These are phyloP conservation scores for Cladosporium sp. DNA, from an alignment of 2,329 filamentous ascomycete species.

Conservation along the genomic window DNA sequence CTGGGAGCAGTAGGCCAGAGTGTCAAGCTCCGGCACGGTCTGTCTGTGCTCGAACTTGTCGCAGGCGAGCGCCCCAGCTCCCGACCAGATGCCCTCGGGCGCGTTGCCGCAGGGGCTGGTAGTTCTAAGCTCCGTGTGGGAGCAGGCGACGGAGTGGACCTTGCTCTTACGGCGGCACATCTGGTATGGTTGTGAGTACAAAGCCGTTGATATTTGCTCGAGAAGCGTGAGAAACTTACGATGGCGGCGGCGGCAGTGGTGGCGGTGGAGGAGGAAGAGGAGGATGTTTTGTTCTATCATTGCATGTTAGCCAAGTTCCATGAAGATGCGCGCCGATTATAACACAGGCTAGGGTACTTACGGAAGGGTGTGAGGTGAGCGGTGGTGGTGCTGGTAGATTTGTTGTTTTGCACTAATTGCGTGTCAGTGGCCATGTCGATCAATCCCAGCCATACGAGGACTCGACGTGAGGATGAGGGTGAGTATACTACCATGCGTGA, in stretches of 20 bases:
- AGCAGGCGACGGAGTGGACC: too few relatives aligned
- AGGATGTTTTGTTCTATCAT: neutral
- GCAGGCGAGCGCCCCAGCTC: too few relatives aligned
- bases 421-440: neutral
- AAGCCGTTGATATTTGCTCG: neutral
- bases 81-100: too few relatives aligned
- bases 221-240: neutral
- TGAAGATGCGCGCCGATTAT: neutral
- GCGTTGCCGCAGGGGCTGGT: too few relatives aligned
- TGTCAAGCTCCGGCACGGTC: too few relatives aligned
- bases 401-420: neutral
- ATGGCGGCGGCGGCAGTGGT: neutral
- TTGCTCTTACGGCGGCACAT: neutral
- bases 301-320: neutral
- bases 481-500: neutral
- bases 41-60: too few relatives aligned
- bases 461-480: neutral
- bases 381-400: too few relatives aligned
- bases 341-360: neutral
- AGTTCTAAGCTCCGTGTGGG: too few relatives aligned
- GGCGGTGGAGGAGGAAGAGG: neutral
- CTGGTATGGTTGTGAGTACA: neutral
- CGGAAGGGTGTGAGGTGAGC: neutral
- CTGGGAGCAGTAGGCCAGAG: too few relatives aligned
- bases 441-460: neutral